Evolutionary conservation across 1,284 basidiomycete species (phyloP), one percentile per base, ranked within the genome.

Genomic region (Ustilago nuda): DNA sequence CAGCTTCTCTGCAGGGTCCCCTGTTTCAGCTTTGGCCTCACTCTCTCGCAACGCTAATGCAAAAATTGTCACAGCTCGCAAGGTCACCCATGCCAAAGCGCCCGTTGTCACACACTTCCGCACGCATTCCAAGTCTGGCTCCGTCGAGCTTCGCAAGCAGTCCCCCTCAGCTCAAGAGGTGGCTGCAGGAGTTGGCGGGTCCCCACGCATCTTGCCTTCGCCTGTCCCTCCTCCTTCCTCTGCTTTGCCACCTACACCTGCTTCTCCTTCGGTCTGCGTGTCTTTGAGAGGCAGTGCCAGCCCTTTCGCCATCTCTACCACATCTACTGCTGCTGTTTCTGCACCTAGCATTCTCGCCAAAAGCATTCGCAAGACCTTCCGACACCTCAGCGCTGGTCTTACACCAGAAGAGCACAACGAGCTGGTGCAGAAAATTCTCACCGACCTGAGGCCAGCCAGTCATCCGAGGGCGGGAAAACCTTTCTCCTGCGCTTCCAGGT

Each of bases 201-300:
- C 65, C 11, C 46, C 71, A 15, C 58, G 62, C 11, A 30, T 62
- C 37, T 27, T 74, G 45, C 72, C 72, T 37, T 65, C 72, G 13
- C 72, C 67, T 23, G 37, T 61, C 8, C 72, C 72, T 37, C 72
- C 73, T 7, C 73, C 73, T 4, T 39, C 36, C 12, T 36, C 63
- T 9, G 68, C 73, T 36, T 58, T 71, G 0, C 73, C 73, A 4
- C 67, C 72, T 13, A 66, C 63, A 4, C 72, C 66, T 2, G 39
- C 37, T 19, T 30, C n/a, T n/a, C 61, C 12, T 53, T 54, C 4
- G 41, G 33, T 9, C 53, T 51, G 39, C 35, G 35, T 48, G 8
- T 23, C 53, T 19, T 32, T 19, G 36, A 60, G 48, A 27, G 39
- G 13, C 36, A 61, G 48, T 36, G 52, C 30, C 17, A 61, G 54